Base-by-base conservation (phyloP, 2,329 filamentous ascomycete genomes). In the Phaeosphaeriaceae sp. region DNA sequence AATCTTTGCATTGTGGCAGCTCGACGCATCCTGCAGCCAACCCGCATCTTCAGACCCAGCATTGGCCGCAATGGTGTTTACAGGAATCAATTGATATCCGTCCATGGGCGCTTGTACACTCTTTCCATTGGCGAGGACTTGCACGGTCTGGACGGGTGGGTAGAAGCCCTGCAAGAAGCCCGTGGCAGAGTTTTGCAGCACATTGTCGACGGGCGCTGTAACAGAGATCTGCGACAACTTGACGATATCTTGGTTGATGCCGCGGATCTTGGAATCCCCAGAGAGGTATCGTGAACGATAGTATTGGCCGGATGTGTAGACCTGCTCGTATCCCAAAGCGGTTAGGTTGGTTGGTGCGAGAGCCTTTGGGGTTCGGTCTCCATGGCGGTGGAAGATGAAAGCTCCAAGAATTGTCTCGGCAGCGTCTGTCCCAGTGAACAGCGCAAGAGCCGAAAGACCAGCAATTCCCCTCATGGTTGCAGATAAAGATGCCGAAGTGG, bases 341-440 rank as follows among this genome's bases (percentile, higher is more conserved):
- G 92, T 96, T 70, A 97, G 76, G 58, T 82, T 81, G 21, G 89
- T 85, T 11, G 88, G 88, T 37, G 85, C 79, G 55, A 84, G 85
- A 15, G 84, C 79, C 77, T 96, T 96, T 56, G 90, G 77, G 0
- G 91, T 93, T 47, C 92, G 86, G 74, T 97, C 92, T 49, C 92
- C 92, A 76, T 97, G 92, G 37, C 92, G 88, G 62, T 90, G 86
- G 79, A 95, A 96, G 74, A 96, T 86, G 74, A 92, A 94, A 37
- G 87, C 86, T 43, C 91, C 92, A 13, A 96, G 80, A 21, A 94
- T 80, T 0, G 86, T 89, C 77, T 95, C 89, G 48, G 68, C 70
- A 21, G 70, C 68, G 20, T 67, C 60, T 33, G 60, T 56, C 26
- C 62, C 60, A 33, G 63, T 52, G 23, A 68, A 57, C 50, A 69